Conservation (phyloP, 2,329 filamentous ascomycete genomes). For the Clonostachys rosea region DNA sequence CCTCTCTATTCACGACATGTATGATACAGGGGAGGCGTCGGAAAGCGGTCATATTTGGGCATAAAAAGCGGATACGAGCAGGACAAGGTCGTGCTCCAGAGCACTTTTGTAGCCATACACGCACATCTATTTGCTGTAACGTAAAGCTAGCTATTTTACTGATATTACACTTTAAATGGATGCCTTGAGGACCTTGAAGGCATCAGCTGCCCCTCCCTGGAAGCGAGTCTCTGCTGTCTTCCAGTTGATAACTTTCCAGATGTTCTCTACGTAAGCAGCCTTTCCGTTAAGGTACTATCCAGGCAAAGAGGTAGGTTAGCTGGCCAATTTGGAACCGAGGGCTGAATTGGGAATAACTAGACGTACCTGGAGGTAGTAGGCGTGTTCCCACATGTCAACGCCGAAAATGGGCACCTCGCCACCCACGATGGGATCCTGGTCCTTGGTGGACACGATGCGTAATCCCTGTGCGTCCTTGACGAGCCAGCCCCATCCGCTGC, state of each 20-base stretch:
- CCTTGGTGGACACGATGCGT: constrained; percentile 75
- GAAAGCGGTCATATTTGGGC: too few relatives aligned
- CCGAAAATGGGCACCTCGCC: constrained; percentile 68
- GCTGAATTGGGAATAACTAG: background rate
- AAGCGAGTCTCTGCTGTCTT: constrained; percentile 63
- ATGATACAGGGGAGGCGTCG: too few relatives aligned
- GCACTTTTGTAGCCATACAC: too few relatives aligned
- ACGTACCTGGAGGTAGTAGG: constrained; percentile 75
- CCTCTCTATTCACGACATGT: too few relatives aligned
- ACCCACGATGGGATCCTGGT: constrained; percentile 71
- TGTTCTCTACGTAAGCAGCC: constrained; percentile 68
- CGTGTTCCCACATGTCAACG: constrained; percentile 92
- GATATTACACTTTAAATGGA: constrained; percentile 21
- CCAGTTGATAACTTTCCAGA: constrained; percentile 80
- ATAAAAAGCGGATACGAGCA: too few relatives aligned
- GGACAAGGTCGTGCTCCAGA: too few relatives aligned
- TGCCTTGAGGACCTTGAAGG: constrained; percentile 37
- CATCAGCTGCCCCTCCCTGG: constrained; percentile 37
- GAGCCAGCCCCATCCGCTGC: constrained; percentile 87
- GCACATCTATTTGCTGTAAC: too few relatives aligned
- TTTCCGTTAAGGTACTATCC: constrained; percentile 72
- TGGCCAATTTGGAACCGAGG: background rate
- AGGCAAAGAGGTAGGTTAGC: background rate
- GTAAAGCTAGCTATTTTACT: too few relatives aligned
- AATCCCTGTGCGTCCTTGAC: constrained; percentile 60